Evolutionary conservation across 2,329 filamentous ascomycete genomes (phyloP).

Genomic region (Tympanopsis confertula): DNA sequence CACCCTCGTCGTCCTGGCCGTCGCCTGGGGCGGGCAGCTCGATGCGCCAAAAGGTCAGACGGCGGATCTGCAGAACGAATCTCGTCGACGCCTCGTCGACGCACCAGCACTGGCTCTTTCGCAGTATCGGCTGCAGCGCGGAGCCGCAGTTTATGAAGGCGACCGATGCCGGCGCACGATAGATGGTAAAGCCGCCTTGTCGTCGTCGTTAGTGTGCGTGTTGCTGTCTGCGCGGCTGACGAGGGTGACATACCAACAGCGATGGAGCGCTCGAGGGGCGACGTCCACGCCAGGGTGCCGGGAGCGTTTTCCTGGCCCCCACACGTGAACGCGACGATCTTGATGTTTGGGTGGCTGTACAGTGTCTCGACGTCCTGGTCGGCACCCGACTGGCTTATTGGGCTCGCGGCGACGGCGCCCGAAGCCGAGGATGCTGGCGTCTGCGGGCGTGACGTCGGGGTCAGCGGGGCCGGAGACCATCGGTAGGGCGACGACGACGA

Average conservation of each 20-base stretch:
- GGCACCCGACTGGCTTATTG: conserved; percentile 6
- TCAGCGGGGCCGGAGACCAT: too few relatives aligned
- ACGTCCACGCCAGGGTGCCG: conserved; percentile 61
- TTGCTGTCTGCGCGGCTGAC: conserved; percentile 1
- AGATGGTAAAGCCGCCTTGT: conserved; percentile 65
- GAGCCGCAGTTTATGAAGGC: conserved; percentile 79
- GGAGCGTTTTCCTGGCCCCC: conserved; percentile 34
- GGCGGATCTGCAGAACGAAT: conserved; percentile 77
- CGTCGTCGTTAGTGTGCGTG: not conserved
- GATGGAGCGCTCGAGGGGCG: conserved; percentile 68
- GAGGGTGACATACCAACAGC: conserved; percentile 49
- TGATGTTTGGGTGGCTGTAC: conserved; percentile 62
- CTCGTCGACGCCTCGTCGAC: conserved; percentile 69
- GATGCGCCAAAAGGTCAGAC: conserved; percentile 80
- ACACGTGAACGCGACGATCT: conserved; percentile 45
- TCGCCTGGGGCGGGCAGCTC: conserved; percentile 74
- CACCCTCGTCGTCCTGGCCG: conserved; percentile 47
- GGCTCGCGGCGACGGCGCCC: conserved; percentile 9
- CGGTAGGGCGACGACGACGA: too few relatives aligned
- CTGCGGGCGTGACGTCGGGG: too few relatives aligned
- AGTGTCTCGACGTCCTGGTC: conserved; percentile 51
- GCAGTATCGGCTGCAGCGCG: conserved; percentile 75
- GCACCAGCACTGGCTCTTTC: conserved; percentile 87
- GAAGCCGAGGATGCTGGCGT: too few relatives aligned
- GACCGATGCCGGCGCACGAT: conserved; percentile 74